phyloP scores from a whole-genome alignment of 768 basidiomycete genomes.

The Lactifluus pinguis region DNA sequence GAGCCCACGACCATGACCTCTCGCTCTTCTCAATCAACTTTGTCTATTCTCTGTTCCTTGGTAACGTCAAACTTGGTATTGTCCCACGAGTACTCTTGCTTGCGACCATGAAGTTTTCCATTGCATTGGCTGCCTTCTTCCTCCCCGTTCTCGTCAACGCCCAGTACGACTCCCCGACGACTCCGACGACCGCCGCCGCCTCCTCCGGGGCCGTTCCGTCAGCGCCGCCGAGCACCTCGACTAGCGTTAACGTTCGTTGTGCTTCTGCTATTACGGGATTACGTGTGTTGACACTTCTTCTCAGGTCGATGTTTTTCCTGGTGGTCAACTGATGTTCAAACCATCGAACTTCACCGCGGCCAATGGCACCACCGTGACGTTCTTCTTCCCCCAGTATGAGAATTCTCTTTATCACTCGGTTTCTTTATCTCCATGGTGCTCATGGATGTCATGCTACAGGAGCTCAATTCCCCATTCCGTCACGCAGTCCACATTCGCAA shows the following conservation, averaged over 20 bases:
- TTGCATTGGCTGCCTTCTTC: constrained; percentile 24
- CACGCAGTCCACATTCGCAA: constrained; percentile 25
- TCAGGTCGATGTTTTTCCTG: constrained; percentile 38
- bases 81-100: background rate
- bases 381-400: constrained; percentile 41
- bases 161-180: constrained; percentile 27
- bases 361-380: constrained; percentile 44
- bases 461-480: constrained; percentile 22
- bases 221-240: constrained; percentile 19
- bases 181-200: background rate
- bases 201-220: constrained; percentile 28
- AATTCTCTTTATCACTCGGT: background rate
- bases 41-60: background rate
- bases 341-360: constrained; percentile 40
- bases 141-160: constrained; percentile 30
- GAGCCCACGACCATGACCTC: background rate
- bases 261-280: background rate
- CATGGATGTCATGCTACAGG: background rate
- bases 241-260: constrained; percentile 15
- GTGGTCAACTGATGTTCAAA: constrained; percentile 33
- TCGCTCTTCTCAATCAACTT: background rate
- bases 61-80: background rate
- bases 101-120: constrained; percentile 27
- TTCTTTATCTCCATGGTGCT: background rate
- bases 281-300: background rate